Base-by-base conservation (phyloP, 1,139 yeast species). In the Kazachstania sp. region DNA sequence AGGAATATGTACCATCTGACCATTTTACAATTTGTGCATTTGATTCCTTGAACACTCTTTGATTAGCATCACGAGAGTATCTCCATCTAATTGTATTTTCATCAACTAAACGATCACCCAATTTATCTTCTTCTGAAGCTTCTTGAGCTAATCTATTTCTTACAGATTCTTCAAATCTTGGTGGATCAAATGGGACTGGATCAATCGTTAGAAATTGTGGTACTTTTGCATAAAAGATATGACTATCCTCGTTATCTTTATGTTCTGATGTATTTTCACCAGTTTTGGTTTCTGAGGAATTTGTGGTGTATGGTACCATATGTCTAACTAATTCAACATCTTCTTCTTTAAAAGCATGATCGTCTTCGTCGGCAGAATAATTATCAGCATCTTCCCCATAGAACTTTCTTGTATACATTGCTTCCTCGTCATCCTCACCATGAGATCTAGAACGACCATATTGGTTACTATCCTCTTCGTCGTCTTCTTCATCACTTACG, bases 11-110 rank as follows among this genome's bases (percentile, higher is more conserved):
- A 0, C 98, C 99, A 66, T 92, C 97, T 49, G 85, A 83, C 99
- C 99, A 92, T 64, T 86, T 83, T 29, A 92, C 77, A 49, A 90
- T 81, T 61, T 92, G 88, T 3, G 97, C 83, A 61, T 92, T 92
- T 5, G 95, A 83, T 64, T 88, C 95, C 59, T 86, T 86, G 57
- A 76, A 76, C 54, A 85, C 79, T 48, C 77, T 82, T 49, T 81
- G 74, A 46, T 76, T 70, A 40, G 77, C 78, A 42, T 77, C 79
- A 45, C 77, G 70, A 29, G 87, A 83, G 64, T 90, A 88, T 67
- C 95, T 79, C 98, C 98, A 92, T 59, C 97, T 77, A 36, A 92
- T 73, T 0, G 96, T 87, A 63, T 87, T 87, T 60, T 85, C 88
- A 53, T 83, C 86, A 49, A 79, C 71, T 39, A 83, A 70, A 16